These are phyloP conservation scores for Berberis vulgaris DNA, from an alignment of 164 flowering plant species.

Conservation along the genomic window DNA sequence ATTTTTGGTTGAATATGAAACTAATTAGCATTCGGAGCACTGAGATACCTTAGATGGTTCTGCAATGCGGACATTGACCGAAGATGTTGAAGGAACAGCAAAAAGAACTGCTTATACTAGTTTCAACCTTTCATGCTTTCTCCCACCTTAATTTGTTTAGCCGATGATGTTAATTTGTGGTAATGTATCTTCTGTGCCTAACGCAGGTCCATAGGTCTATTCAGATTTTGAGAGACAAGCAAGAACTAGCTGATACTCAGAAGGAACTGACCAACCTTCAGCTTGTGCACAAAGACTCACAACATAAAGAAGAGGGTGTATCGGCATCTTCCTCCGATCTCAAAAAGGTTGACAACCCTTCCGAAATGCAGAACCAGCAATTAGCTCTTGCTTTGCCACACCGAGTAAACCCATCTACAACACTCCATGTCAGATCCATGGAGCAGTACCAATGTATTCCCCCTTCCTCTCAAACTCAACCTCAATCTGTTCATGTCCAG, in stretches of 20 bases:
- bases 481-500: slow-evolving; percentile 31
- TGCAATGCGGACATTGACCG: too few relatives aligned
- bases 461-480: slow-evolving; percentile 35
- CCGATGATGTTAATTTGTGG: not conserved
- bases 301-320: slow-evolving; percentile 41
- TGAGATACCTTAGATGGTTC: too few relatives aligned
- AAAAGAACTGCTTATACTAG: too few relatives aligned
- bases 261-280: slow-evolving; percentile 91
- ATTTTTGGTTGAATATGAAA: too few relatives aligned
- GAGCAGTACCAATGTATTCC: slow-evolving; percentile 29
- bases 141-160: too few relatives aligned
- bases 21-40: too few relatives aligned
- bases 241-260: slow-evolving; percentile 86
- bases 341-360: slow-evolving; percentile 31
- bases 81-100: too few relatives aligned
- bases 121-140: too few relatives aligned
- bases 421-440: slow-evolving; percentile 23
- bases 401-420: slow-evolving; percentile 43
- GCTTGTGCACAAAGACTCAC: slow-evolving; percentile 57
- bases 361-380: slow-evolving; percentile 55
- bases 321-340: slow-evolving; percentile 34
- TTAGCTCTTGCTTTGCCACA: slow-evolving; percentile 79
- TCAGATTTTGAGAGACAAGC: slow-evolving; percentile 89
- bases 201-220: slow-evolving; percentile 87
- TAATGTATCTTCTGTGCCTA: not conserved